Evolutionary conservation across 176 grass and related monocot species (phyloP).

Genomic region (Pharus latifolius): DNA sequence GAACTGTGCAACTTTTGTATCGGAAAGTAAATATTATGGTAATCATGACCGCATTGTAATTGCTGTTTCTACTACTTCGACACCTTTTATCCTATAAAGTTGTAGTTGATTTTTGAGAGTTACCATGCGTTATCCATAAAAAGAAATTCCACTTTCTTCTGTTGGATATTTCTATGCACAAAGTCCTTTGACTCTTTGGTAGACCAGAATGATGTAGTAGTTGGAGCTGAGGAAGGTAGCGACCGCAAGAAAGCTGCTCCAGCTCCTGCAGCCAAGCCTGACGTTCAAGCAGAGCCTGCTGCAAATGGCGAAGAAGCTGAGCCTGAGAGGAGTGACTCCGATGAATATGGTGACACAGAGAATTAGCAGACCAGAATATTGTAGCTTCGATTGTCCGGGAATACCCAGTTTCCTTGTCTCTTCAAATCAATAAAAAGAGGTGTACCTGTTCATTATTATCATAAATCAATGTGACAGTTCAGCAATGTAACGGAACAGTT

Average conservation of each 20-base stretch:
- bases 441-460: background rate
- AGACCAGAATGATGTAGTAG: conserved; percentile 36
- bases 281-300: conserved; percentile 34
- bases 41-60: background rate
- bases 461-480: background rate
- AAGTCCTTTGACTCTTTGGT: conserved; percentile 33
- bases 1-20: too few relatives aligned
- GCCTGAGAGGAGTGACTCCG: conserved; percentile 60
- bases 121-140: background rate
- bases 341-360: conserved; percentile 49
- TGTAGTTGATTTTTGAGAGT: conserved; percentile 1
- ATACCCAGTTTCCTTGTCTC: background rate
- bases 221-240: conserved; percentile 29
- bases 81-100: too few relatives aligned
- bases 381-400: background rate
- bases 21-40: background rate
- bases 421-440: background rate
- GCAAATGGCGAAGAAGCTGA: conserved; percentile 55
- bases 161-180: background rate
- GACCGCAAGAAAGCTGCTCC: conserved; percentile 46
- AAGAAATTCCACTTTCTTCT: background rate
- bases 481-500: background rate
- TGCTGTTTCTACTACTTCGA: too few relatives aligned
- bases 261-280: conserved; percentile 32
- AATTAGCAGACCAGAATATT: conserved; percentile 20